These are phyloP conservation scores for Phaeoacremonium minimum DNA, from an alignment of 2,329 filamentous ascomycete genomes.

Conservation along the genomic window DNA sequence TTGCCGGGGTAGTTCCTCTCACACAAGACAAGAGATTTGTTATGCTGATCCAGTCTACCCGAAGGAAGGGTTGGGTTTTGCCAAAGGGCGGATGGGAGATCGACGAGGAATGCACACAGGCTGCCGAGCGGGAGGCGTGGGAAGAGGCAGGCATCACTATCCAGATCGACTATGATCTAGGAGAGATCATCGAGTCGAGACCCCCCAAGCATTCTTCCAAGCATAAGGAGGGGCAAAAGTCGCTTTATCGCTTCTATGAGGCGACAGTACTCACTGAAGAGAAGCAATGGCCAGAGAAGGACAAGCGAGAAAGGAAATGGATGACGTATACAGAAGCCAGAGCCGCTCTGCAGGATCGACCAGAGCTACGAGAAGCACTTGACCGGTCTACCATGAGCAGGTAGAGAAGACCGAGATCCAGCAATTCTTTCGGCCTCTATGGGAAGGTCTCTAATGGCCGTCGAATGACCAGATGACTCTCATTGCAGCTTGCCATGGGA, in stretches of 20 bases:
- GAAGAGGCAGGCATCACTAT: constrained; percentile 93
- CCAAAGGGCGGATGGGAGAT: constrained; percentile 98
- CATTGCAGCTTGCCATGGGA: too few species aligned
- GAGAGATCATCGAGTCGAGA: constrained; percentile 79
- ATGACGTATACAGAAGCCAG: constrained; percentile 81
- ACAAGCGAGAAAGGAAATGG: constrained; percentile 89
- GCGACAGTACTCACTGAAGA: constrained; percentile 84
- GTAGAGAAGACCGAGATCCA: too few species aligned
- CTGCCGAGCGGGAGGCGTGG: constrained; percentile 90
- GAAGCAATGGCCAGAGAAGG: constrained; percentile 84
- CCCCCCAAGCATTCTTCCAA: constrained; percentile 68
- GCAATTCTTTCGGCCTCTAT: too few species aligned
- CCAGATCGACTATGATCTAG: constrained; percentile 79
- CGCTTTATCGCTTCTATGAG: constrained; percentile 78
- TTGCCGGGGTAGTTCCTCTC: constrained; percentile 89
- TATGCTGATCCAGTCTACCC: constrained; percentile 87
- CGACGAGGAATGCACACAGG: constrained; percentile 82
- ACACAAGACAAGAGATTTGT: constrained; percentile 83
- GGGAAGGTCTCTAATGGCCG: too few species aligned
- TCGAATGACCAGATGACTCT: too few species aligned
- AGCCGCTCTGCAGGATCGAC: constrained; percentile 69
- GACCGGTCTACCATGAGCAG: constrained; percentile 71
- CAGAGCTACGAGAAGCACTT: constrained; percentile 85
- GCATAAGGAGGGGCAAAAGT: constrained; percentile 56
- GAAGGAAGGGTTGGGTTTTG: constrained; percentile 89